phyloP scores from a whole-genome alignment of 2,329 filamentous ascomycete genomes.

The Xylariaceae sp. region DNA sequence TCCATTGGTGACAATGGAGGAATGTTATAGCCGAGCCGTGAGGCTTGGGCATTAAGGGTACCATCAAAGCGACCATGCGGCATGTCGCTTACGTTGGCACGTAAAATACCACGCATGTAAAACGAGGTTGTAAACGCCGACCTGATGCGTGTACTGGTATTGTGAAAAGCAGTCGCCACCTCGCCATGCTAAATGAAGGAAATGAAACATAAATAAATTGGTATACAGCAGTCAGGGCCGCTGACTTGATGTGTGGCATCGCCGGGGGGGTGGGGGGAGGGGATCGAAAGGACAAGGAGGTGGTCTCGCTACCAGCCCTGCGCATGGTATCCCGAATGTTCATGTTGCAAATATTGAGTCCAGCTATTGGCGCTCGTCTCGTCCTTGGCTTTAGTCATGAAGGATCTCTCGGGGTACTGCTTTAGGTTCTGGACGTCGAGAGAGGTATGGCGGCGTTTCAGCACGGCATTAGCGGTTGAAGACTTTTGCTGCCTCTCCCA shows the following conservation, averaged over 20 bases:
- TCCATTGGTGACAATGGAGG: constrained; percentile 12
- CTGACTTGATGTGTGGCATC: constrained; percentile 15
- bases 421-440: constrained; percentile 86
- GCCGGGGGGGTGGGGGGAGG: constrained; percentile 12
- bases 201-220: constrained; percentile 21
- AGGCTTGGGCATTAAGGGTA: constrained; percentile 10
- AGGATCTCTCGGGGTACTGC: constrained; percentile 68
- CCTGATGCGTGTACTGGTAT: constrained; percentile 33
- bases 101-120: constrained; percentile 13
- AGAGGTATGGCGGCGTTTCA: constrained; percentile 86
- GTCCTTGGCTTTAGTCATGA: constrained; percentile 56
- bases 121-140: constrained; percentile 29
- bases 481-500: constrained; percentile 97
- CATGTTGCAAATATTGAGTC: constrained; percentile 85
- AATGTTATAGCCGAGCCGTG: constrained; percentile 12
- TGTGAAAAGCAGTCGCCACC: constrained; percentile 27
- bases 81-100: constrained; percentile 26
- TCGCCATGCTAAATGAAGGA: constrained; percentile 31
- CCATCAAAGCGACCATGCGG: constrained; percentile 15
- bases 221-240: constrained; percentile 28
- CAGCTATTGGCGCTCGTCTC: constrained; percentile 65
- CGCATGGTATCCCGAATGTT: constrained; percentile 76
- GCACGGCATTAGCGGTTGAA: constrained; percentile 78
- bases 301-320: constrained; percentile 69
- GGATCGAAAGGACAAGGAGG: constrained; percentile 4